A percentile compares a stretch with the other conserved stretches of the same genome.
These are phyloP conservation scores for Colletotrichum aenigma DNA, from an alignment of 2,329 filamentous ascomycete species.

Conservation along the genomic window DNA sequence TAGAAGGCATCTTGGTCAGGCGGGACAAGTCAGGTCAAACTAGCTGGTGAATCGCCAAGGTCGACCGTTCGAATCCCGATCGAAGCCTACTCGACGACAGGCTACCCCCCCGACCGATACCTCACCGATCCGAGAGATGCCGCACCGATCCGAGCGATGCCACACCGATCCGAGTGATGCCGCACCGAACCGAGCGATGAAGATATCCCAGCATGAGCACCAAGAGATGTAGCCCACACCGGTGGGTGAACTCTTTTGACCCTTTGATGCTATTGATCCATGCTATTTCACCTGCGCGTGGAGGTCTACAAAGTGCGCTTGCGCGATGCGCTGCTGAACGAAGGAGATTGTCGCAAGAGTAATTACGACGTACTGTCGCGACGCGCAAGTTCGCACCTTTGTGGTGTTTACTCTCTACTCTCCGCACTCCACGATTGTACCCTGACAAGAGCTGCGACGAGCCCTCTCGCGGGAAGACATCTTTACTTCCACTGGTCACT, in stretches of 20 bases:
- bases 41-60: neutral
- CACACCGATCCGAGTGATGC: neutral
- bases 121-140: neutral
- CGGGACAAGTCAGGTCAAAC: neutral
- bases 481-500: neutral
- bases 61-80: neutral
- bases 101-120: neutral
- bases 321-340: neutral
- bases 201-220: neutral
- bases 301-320: neutral
- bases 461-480: neutral
- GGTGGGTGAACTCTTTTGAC: neutral
- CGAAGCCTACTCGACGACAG: neutral
- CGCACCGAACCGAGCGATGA: neutral
- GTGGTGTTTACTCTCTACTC: neutral
- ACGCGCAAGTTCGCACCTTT: neutral
- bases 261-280: neutral
- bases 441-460: neutral
- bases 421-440: neutral
- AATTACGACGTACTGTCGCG: neutral
- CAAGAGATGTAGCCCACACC: conserved; percentile 5
- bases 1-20: neutral
- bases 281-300: neutral
- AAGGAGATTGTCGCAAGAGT: neutral
- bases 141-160: neutral